Evolutionary conservation across 2,329 filamentous ascomycete species (phyloP), one percentile per base, ranked within the genome.

Genomic region (Xylaria sp.): DNA sequence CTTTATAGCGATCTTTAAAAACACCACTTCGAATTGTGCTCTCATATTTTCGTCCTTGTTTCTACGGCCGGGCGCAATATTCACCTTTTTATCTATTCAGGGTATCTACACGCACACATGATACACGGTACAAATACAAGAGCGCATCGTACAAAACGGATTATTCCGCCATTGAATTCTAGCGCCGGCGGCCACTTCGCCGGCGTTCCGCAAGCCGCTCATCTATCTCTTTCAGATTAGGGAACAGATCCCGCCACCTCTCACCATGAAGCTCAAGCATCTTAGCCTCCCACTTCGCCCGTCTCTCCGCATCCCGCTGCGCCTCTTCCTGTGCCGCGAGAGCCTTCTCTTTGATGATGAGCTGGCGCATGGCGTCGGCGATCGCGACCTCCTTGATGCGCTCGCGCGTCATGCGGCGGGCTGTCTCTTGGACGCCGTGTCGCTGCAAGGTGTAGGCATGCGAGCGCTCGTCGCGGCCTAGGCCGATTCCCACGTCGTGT

Each of bases 311-410:
- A 13, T 29, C 21, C 40, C 66, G 67, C 44, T 66, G 61, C 12
- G 29, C 64, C 48, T 71, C 72, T 70, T 79, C 77, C 66, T 72
- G 42, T 1, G 60, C 68, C 2, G 70, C 73, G 0, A 78, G 69
- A 35, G 55, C 65, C 10, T 51, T 71, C 68, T 79, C 78, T 25
- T 73, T 27, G 2, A 54, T 47, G 57, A 79, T 72, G 27, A 79
- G 65, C 4, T 35, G 47, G 25, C 77, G 73, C 75, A 79, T 74
- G 42, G 78, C 78, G 16, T 76, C 71, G 2, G 78, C 75, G 27
- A 76, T 69, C 13, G 76, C 78, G n/a, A 78, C 64, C 21, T 63
- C 54, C 18, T 78, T 68, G 1, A 57, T n/a, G 9, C 74, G 73
- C 67, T 78, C 72, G 8, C 32, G 35, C 6, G 54, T 66, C 16